A percentile compares a stretch with the other conserved stretches of the same genome.
Evolutionary conservation across 495 filamentous ascomycete genomes (phyloP).

Genomic region (Hypoxylon fragiforme): DNA sequence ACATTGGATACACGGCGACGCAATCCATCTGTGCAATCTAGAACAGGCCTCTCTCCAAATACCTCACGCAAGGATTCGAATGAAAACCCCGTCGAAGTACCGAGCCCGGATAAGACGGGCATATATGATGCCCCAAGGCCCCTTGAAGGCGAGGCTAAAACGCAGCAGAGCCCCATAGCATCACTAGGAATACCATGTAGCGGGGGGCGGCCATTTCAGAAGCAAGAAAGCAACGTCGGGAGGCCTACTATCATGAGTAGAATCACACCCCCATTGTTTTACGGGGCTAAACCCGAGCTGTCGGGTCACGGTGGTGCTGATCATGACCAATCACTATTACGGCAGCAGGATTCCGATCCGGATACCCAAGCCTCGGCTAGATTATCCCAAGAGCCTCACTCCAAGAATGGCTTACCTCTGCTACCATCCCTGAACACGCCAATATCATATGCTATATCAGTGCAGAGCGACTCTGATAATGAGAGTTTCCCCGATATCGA

Average conservation of each 20-base stretch:
- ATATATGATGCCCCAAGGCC: background rate
- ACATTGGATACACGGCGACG: background rate
- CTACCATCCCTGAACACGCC: background rate
- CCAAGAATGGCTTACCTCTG: background rate
- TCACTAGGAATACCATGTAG: background rate
- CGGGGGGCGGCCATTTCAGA: too few relatives aligned
- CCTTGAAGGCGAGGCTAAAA: slow-evolving; percentile 1
- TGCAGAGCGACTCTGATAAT: slow-evolving; percentile 5
- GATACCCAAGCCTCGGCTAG: background rate
- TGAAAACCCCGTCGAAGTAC: background rate
- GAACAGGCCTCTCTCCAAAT: background rate
- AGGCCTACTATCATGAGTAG: background rate
- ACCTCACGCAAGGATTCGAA: background rate
- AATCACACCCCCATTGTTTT: slow-evolving; percentile 18
- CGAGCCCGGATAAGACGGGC: background rate
- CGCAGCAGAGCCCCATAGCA: background rate
- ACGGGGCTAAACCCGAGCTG: background rate
- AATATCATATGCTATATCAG: background rate
- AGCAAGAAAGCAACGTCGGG: background rate
- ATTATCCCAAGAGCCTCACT: too few relatives aligned
- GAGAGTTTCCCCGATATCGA: slow-evolving; percentile 19
- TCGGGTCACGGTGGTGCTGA: background rate
- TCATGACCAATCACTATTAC: background rate
- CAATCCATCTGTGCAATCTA: background rate
- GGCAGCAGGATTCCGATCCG: background rate